Evolutionary conservation across 2,329 filamentous ascomycete species (phyloP), one percentile per base, ranked within the genome.

Genomic region (Sclerotinia sclerotiorum): DNA sequence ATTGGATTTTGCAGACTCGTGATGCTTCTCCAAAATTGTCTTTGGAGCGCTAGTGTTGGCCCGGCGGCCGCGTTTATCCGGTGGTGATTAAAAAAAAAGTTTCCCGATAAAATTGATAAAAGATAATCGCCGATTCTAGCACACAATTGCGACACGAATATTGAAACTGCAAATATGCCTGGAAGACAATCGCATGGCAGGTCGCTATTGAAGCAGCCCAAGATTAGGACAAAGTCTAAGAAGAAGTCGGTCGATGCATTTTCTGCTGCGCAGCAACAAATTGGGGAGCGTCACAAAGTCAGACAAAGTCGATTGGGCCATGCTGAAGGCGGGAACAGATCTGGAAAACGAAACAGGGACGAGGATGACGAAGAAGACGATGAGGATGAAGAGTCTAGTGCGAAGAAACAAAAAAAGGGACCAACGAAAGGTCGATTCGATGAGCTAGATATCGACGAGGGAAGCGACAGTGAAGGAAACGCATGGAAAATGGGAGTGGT

Each of bases 401-500:
- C 76, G 32, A 79, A 79, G 39, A 79, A 78, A 58, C 72, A 71
- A 54, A 72, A 74, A 63, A 76, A 75, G 63, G 73, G 71, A 2
- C 66, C 73, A 48, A 58, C 67, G 27, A 77, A 76, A 51, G 75
- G 73, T 27, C 72, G 73, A 62, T 76, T 75, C 65, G 78, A 78
- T 56, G 81, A 82, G 49, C 78, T 82, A 39, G 84, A 85, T 71
- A 76, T 83, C 1, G 85, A 87, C 67, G 82, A 83, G 72, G 89
- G 88, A 32, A 90, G 86, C 71, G 89, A 92, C 74, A 88, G 86
- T 24, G 88, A 90, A 71, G 89, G 89, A 21, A 87, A 90, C 72
- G 84, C 87, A 72, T 91, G 88, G 88, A 86, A 82, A 64, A 79
- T 90, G 73, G 89, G 89, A 10, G 82, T 88, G 60, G 87, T 89